These are phyloP conservation scores for Candolleomyces eurysporus DNA, from an alignment of 768 basidiomycete genomes.

Conservation along the genomic window DNA sequence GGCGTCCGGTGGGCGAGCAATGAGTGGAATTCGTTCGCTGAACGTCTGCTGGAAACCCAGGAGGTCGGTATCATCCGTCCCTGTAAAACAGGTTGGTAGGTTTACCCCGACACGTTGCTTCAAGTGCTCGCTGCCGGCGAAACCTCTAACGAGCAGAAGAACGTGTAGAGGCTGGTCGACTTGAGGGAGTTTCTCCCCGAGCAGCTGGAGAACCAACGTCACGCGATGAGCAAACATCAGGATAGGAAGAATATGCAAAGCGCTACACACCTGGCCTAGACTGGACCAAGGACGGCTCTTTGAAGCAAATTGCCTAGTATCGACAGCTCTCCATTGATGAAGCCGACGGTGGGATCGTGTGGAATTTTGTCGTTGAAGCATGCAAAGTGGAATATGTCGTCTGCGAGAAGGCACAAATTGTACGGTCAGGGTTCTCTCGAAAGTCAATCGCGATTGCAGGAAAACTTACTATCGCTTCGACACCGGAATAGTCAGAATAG, in stretches of 20 bases:
- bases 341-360: constrained; percentile 74
- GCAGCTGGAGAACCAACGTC: constrained; percentile 67
- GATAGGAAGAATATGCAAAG: neutral
- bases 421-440: too few relatives aligned
- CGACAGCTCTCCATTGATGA: constrained; percentile 79
- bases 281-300: constrained; percentile 79
- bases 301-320: constrained; percentile 83
- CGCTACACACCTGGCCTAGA: constrained; percentile 65
- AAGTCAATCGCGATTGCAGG: too few relatives aligned
- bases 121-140: constrained; percentile 83
- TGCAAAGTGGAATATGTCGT: constrained; percentile 83
- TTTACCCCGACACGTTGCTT: constrained; percentile 72
- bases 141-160: constrained; percentile 86
- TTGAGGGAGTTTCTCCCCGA: constrained; percentile 70
- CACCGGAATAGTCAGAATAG: constrained; percentile 54
- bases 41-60: constrained; percentile 56
- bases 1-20: constrained; percentile 85
- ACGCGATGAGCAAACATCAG: neutral
- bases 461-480: constrained; percentile 63
- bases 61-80: neutral
- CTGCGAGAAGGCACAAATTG: constrained; percentile 31
- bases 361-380: constrained; percentile 88
- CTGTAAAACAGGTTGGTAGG: constrained; percentile 11
- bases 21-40: constrained; percentile 60
- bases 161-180: constrained; percentile 77